Percentiles rank a stretch among this genome's conserved stretches.
Evolutionary conservation across 257 asterid genomes (phyloP).

Genomic region (Avicennia marina): DNA sequence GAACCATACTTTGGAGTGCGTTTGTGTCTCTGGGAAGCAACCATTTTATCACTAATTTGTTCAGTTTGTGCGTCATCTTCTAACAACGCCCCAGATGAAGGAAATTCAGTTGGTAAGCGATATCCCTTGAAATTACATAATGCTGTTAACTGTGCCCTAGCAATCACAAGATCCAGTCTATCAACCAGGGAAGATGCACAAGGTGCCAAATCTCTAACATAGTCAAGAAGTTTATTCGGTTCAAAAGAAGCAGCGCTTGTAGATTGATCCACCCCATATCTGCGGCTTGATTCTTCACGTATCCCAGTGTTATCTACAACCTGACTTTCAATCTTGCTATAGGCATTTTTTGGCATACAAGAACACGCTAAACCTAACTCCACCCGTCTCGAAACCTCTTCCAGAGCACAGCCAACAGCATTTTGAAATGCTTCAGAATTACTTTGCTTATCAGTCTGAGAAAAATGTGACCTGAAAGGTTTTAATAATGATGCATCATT

Average conservation of each 20-base stretch:
- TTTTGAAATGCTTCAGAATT: slow-evolving; percentile 75
- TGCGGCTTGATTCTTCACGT: slow-evolving; percentile 66
- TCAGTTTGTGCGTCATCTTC: slow-evolving; percentile 36
- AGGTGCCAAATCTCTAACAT: slow-evolving; percentile 49
- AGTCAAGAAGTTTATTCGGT: slow-evolving; percentile 65
- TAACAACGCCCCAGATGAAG: slow-evolving; percentile 40
- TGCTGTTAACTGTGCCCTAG: slow-evolving; percentile 69
- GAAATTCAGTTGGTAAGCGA: slow-evolving; percentile 39
- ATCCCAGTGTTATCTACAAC: slow-evolving; percentile 77
- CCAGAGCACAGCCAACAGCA: slow-evolving; percentile 72
- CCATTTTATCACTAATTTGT: slow-evolving; percentile 21
- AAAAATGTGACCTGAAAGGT: slow-evolving; percentile 68
- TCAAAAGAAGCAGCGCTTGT: slow-evolving; percentile 44
- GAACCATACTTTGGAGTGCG: slow-evolving; percentile 39
- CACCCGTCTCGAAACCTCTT: slow-evolving; percentile 78
- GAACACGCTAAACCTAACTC: slow-evolving; percentile 78
- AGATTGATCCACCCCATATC: slow-evolving; percentile 68
- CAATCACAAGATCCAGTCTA: slow-evolving; percentile 60
- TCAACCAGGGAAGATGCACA: slow-evolving; percentile 47
- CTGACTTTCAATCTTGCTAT: slow-evolving; percentile 53
- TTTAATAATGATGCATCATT: slow-evolving; percentile 70
- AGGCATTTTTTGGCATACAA: slow-evolving; percentile 52
- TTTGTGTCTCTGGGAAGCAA: slow-evolving; percentile 36
- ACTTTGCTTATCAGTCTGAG: slow-evolving; percentile 75
- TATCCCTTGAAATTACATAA: slow-evolving; percentile 63